phyloP scores from a whole-genome alignment of 2,329 filamentous ascomycete species.

The Myriangium duriaei region DNA sequence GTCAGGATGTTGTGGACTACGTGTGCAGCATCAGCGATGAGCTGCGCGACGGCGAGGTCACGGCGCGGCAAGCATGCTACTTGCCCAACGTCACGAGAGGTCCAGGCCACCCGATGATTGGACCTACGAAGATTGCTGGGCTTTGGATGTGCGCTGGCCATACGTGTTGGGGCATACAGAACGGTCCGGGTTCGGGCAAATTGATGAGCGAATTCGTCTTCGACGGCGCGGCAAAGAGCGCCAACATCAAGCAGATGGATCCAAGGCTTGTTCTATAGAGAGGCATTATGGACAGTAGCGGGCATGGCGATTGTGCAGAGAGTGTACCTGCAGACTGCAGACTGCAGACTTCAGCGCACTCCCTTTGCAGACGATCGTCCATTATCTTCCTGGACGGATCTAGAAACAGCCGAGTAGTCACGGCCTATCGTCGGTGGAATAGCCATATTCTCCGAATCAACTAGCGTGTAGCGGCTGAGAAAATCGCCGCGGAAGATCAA shows the following conservation, averaged over 20 bases:
- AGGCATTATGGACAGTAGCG: too few species aligned
- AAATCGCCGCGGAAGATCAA: too few species aligned
- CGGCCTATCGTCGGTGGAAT: too few species aligned
- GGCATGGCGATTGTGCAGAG: too few species aligned
- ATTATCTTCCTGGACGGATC: too few species aligned
- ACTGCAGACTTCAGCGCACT: too few species aligned
- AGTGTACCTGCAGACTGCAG: too few species aligned
- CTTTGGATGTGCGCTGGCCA: conserved; percentile 78
- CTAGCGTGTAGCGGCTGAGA: too few species aligned
- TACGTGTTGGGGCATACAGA: conserved; percentile 98
- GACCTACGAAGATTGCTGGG: conserved; percentile 58
- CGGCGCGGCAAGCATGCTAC: conserved; percentile 81
- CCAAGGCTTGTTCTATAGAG: conserved; percentile 22
- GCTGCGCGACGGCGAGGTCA: conserved; percentile 41
- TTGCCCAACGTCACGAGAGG: conserved; percentile 56
- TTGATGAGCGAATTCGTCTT: conserved; percentile 35
- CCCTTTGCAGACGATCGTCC: too few species aligned
- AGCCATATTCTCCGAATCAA: too few species aligned
- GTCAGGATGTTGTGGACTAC: conserved; percentile 76
- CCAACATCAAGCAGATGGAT: conserved; percentile 29
- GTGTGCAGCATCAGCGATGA: conserved; percentile 47
- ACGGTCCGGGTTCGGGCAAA: conserved; percentile 64
- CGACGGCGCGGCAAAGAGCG: conserved; percentile 32
- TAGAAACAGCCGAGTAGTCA: too few species aligned
- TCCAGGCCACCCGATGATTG: conserved; percentile 62